Percentiles rank a stretch among this genome's conserved stretches.
These are phyloP conservation scores for Rubia peregrina DNA, from an alignment of 305 asterid species.

Conservation along the genomic window DNA sequence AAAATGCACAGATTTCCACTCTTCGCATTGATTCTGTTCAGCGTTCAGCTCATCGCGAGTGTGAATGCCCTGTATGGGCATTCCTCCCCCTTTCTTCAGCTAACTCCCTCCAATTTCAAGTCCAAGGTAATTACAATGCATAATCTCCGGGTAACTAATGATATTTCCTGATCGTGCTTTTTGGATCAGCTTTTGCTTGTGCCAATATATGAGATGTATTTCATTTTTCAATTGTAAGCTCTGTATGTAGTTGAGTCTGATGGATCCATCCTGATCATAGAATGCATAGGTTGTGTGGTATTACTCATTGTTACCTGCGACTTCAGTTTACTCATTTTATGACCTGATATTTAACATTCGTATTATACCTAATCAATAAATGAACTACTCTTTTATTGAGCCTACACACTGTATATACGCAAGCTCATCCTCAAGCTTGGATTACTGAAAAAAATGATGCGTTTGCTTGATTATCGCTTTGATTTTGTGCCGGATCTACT, in stretches of 20 bases:
- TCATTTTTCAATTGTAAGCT: neutral
- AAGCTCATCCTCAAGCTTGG: too few relatives aligned
- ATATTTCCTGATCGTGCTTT: neutral
- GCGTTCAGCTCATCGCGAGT: neutral
- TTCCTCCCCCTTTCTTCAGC: neutral
- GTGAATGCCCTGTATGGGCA: neutral
- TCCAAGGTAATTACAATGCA: constrained; percentile 50
- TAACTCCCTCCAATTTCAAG: neutral
- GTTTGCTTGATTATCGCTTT: too few relatives aligned
- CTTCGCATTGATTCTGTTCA: neutral
- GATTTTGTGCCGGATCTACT: too few relatives aligned
- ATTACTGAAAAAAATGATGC: too few relatives aligned
- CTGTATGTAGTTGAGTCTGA: neutral
- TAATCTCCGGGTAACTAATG: neutral
- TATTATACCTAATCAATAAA: too few relatives aligned
- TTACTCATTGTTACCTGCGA: too few relatives aligned
- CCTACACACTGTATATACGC: too few relatives aligned
- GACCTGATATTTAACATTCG: too few relatives aligned
- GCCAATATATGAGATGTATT: neutral
- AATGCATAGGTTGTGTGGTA: too few relatives aligned
- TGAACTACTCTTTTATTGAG: too few relatives aligned
- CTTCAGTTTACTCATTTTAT: too few relatives aligned
- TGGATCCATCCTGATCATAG: neutral
- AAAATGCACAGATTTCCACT: neutral
- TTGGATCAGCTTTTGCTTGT: neutral